Conservation (phyloP, 108 stramenopile species). For the Cyclotella cryptica region DNA sequence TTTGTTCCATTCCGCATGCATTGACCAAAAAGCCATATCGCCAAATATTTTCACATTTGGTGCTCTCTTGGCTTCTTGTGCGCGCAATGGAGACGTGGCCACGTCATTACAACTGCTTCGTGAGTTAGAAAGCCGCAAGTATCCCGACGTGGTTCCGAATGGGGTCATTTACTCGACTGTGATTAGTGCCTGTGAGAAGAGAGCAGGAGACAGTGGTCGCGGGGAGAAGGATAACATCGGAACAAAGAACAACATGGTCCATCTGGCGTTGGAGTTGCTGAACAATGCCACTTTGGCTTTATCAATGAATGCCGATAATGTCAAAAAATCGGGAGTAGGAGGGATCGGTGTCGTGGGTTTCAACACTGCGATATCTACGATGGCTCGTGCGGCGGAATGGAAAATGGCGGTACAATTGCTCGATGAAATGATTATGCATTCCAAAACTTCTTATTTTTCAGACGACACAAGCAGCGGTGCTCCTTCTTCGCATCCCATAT, state of each 20-base stretch:
- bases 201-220: background rate
- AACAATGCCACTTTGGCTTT: conserved; percentile 53
- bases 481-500: background rate
- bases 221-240: background rate
- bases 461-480: background rate
- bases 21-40: conserved; percentile 20
- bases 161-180: conserved; percentile 78
- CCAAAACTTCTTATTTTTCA: conserved; percentile 1
- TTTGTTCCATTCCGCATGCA: conserved; percentile 43
- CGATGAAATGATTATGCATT: conserved; percentile 66
- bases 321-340: background rate
- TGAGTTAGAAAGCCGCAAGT: conserved; percentile 38
- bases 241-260: conserved; percentile 15
- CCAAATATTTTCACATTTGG: conserved; percentile 89
- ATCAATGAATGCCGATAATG: background rate
- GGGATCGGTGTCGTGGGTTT: conserved; percentile 83
- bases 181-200: conserved; percentile 75
- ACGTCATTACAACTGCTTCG: conserved; percentile 56
- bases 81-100: conserved; percentile 63
- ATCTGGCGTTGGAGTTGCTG: conserved; percentile 69
- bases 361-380: conserved; percentile 82
- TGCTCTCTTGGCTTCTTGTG: conserved; percentile 68
- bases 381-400: conserved; percentile 75
- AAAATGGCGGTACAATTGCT: conserved; percentile 63
- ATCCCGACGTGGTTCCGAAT: conserved; percentile 65